Percentiles rank a stretch among this genome's conserved stretches.
phyloP scores from a whole-genome alignment of 1,139 yeast species.

The Geotrichum aggregatum region DNA sequence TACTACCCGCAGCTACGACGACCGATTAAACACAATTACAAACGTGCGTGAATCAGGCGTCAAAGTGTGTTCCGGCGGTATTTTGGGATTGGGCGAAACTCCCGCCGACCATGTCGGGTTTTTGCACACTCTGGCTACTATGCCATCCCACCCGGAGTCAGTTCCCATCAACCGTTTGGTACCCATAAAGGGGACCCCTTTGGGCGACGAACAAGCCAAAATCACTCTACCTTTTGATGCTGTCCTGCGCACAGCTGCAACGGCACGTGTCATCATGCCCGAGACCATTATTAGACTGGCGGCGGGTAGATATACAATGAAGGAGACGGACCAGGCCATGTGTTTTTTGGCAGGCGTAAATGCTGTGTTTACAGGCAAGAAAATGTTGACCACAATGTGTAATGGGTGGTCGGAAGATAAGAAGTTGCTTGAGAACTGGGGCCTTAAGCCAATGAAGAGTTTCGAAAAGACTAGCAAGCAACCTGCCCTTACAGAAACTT shows the following conservation, averaged over 20 bases:
- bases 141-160: slow-evolving; percentile 71
- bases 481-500: background rate
- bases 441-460: slow-evolving; percentile 63
- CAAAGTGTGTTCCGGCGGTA: slow-evolving; percentile 75
- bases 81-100: slow-evolving; percentile 73
- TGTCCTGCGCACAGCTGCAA: slow-evolving; percentile 64
- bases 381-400: slow-evolving; percentile 78
- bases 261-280: slow-evolving; percentile 75
- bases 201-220: slow-evolving; percentile 45
- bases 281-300: slow-evolving; percentile 65
- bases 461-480: slow-evolving; percentile 33
- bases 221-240: slow-evolving; percentile 54
- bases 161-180: slow-evolving; percentile 75
- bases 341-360: slow-evolving; percentile 77
- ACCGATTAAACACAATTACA: slow-evolving; percentile 59
- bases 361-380: slow-evolving; percentile 78
- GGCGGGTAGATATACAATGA: slow-evolving; percentile 80
- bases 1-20: slow-evolving; percentile 66
- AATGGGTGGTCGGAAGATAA: slow-evolving; percentile 83
- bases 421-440: slow-evolving; percentile 65
- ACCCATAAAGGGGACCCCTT: slow-evolving; percentile 77
- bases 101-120: slow-evolving; percentile 67
- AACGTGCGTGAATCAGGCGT: slow-evolving; percentile 65
- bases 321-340: slow-evolving; percentile 67
- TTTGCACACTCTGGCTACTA: slow-evolving; percentile 60